Conservation (phyloP, 208 protist genomes). For the Acanthamoeba castellanii region DNA sequence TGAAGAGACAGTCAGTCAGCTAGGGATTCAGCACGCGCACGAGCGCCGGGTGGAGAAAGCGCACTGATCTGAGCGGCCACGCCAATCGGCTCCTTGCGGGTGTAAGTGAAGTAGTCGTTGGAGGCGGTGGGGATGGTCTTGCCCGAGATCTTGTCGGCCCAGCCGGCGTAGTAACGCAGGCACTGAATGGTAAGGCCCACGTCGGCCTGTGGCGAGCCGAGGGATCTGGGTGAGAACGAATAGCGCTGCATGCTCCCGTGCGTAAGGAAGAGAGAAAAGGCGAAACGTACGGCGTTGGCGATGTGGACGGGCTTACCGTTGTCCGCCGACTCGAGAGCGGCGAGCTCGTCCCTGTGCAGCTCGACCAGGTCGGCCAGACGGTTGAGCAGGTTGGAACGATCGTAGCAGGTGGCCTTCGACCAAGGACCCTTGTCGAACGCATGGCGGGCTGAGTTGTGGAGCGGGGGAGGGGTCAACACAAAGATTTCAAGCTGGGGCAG, state of each 20-base stretch:
- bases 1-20: background rate
- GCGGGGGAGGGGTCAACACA: background rate
- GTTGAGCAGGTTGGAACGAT: slow-evolving; percentile 83
- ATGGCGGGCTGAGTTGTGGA: slow-evolving; percentile 87
- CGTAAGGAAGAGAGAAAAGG: background rate
- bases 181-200: slow-evolving; percentile 87
- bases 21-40: background rate
- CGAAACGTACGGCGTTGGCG: slow-evolving; percentile 77
- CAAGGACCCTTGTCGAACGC: slow-evolving; percentile 86
- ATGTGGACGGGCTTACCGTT: slow-evolving; percentile 93
- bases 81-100: slow-evolving; percentile 92
- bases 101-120: slow-evolving; percentile 87
- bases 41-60: background rate
- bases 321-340: slow-evolving; percentile 92
- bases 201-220: slow-evolving; percentile 82
- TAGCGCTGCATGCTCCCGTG: background rate
- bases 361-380: slow-evolving; percentile 90
- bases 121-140: slow-evolving; percentile 85
- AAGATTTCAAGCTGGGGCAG: background rate
- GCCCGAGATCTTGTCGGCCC: slow-evolving; percentile 94
- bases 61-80: slow-evolving; percentile 90
- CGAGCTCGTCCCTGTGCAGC: slow-evolving; percentile 88
- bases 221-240: background rate
- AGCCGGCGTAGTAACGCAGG: slow-evolving; percentile 93
- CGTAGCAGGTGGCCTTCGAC: slow-evolving; percentile 75